Evolutionary conservation across 148 eudicot genomes (phyloP).

Genomic region (Rhododendron mucronatum): DNA sequence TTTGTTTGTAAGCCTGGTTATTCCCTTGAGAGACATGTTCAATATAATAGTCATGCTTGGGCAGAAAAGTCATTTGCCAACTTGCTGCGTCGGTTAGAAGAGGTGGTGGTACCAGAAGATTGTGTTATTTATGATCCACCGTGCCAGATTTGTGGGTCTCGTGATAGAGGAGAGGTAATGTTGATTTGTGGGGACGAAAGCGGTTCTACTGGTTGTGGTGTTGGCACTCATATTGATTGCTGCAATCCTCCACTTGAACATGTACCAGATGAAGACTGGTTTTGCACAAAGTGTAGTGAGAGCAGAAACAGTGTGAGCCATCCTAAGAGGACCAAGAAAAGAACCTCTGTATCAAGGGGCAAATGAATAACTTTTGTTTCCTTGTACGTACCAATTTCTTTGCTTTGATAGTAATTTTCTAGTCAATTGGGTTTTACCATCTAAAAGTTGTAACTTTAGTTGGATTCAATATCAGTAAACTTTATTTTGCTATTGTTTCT

Average conservation of each 20-base stretch:
- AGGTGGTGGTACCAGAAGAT: slow-evolving; percentile 3
- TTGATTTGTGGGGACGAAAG: slow-evolving; percentile 75
- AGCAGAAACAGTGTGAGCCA: slow-evolving; percentile 3
- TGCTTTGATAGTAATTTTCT: background rate
- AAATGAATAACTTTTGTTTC: slow-evolving; percentile 9
- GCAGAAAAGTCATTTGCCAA: slow-evolving; percentile 64
- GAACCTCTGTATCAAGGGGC: slow-evolving; percentile 19
- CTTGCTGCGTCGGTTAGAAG: slow-evolving; percentile 40
- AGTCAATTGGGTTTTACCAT: background rate
- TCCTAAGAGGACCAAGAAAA: slow-evolving; percentile 22
- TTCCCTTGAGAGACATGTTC: slow-evolving; percentile 76
- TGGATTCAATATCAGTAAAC: background rate
- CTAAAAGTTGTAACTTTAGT: background rate
- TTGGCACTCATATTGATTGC: slow-evolving; percentile 76
- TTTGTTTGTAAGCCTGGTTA: slow-evolving; percentile 89
- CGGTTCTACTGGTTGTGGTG: slow-evolving; percentile 70
- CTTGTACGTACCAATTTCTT: background rate
- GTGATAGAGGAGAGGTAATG: slow-evolving; percentile 82
- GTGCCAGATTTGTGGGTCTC: slow-evolving; percentile 62
- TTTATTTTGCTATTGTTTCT: background rate
- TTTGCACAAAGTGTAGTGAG: slow-evolving; percentile 51
- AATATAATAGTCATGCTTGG: slow-evolving; percentile 68
- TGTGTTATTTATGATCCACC: slow-evolving; percentile 28
- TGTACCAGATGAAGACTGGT: slow-evolving; percentile 85
- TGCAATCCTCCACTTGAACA: slow-evolving; percentile 72